phyloP scores from a whole-genome alignment of 345 rosid genomes.

The Rhodomyrtus tomentosa region DNA sequence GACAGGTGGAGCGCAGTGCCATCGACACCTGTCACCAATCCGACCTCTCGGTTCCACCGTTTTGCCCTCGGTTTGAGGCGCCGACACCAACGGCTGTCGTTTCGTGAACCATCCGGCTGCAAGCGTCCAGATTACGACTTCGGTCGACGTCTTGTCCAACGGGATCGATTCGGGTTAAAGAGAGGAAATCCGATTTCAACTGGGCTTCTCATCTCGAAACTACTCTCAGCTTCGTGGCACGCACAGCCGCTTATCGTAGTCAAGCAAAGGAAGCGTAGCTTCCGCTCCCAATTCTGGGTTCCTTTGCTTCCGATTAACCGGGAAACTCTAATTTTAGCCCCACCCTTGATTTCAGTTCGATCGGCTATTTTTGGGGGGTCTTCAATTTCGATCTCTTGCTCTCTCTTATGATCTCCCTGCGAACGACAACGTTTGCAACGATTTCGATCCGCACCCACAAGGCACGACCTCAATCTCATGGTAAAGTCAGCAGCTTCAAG shows the following conservation, averaged over 20 bases:
- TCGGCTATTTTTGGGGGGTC: not conserved
- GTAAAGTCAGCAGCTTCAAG: not conserved
- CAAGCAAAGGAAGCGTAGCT: not conserved
- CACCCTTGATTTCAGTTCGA: not conserved
- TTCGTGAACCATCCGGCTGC: not conserved
- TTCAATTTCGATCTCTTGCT: not conserved
- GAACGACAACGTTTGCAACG: not conserved
- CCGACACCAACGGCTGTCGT: not conserved
- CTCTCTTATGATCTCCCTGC: not conserved
- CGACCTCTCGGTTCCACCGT: not conserved
- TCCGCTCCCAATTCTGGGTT: not conserved
- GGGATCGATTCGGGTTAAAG: not conserved
- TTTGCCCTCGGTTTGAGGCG: not conserved
- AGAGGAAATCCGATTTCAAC: not conserved
- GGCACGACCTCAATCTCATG: not conserved
- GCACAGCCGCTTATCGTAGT: not conserved
- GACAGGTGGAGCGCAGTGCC: not conserved
- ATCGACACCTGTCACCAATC: not conserved
- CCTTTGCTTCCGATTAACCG: not conserved
- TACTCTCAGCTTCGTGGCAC: not conserved
- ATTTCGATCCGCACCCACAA: not conserved
- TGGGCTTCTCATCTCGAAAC: not conserved
- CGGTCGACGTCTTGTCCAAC: not conserved
- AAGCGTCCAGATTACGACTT: not conserved
- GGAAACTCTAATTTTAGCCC: not conserved